Base-by-base conservation (phyloP, 257 asterid genomes). In the Marsdenia floribunda region DNA sequence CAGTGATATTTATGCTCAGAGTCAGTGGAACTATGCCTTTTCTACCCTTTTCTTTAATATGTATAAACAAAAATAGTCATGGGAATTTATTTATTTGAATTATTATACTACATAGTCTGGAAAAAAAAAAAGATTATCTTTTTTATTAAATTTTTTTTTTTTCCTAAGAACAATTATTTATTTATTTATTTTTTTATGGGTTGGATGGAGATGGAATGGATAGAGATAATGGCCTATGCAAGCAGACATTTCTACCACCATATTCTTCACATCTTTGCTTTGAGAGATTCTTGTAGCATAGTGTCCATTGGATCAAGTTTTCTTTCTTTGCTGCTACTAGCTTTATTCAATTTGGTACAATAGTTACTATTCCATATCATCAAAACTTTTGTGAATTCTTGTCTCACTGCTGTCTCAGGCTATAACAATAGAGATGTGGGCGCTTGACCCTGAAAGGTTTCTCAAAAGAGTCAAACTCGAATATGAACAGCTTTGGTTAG, bases 171-270 rank as follows among this genome's bases (percentile, higher is more conserved):
- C 73, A 53, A 44, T 65, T 50, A 60, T 29, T 29, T n/a, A n/a
- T n/a, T 69, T 40, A 1, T 14, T 14, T 4, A 14, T 54, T 5
- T 65, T 74, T 73, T 42, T 53, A 73, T 75, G 86, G 85, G 84
- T 77, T 78, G 87, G 96, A 83, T 83, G 84, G 81, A 59, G 84
- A 82, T 79, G 73, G 81, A 75, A 83, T 81, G 84, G 87, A 81
- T 85, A 85, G 87, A 85, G 96, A 91, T 87, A 89, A 88, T 88
- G 93, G 93, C 88, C 89, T 85, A 84, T 83, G 84, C 89, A 70
- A 86, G 90, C 93, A 85, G 88, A 85, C 96, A 90, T 85, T 90
- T 88, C 90, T 86, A 85, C 92, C 91, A 84, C 93, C 96, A 82
- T 88, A 87, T 87, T 87, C 91, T 85, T 86, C 86, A 84, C 87